Base-by-base conservation (phyloP, 1,284 basidiomycete species). In the Bondarzewia mesenterica region DNA sequence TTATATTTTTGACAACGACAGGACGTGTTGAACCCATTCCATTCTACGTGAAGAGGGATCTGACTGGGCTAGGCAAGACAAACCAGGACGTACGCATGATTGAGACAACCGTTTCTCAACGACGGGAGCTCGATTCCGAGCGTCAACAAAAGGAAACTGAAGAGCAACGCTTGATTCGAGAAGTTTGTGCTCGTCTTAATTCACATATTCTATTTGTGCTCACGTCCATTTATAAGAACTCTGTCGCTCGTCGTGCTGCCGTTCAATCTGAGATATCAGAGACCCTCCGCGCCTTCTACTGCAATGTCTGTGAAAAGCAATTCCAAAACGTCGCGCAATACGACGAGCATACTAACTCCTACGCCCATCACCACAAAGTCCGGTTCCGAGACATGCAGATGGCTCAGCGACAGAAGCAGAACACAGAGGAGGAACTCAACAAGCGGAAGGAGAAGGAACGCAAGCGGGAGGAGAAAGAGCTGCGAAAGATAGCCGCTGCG, bases 271-370 rank as follows among this genome's bases (percentile, higher is more conserved):
- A 89, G 60, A 78, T 90, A 36, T 75, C 74, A 2, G 72, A 71
- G 44, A 80, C 80, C 3, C 72, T 90, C 44, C 74, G 74, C 27
- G 72, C 85, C 6, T 90, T 90, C 66, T 89, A 88, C 60, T 91
- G 88, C 60, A 67, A 72, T 23, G 72, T 89, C 16, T 91, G 88
- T 66, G 86, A 89, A 54, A 89, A 89, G 60, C 87, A 89, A 61
- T 90, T 89, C 65, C 74, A 81, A 60, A 89, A 75, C 44, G 85
- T 89, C 25, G 80, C 84, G 1, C 87, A 89, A 58, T 90, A 86
- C 57, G 87, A 90, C 55, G 87, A 90, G 58, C 87, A 90, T 60
- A 87, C 83, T 44, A 89, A 88, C 56, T 88, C 86, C 2, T 89
- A 89, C 57, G 84, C 86, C 1, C 86, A 89, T 58, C 84, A 87